phyloP scores from a whole-genome alignment of 345 rosid genomes.

The Syzygium jambos region DNA sequence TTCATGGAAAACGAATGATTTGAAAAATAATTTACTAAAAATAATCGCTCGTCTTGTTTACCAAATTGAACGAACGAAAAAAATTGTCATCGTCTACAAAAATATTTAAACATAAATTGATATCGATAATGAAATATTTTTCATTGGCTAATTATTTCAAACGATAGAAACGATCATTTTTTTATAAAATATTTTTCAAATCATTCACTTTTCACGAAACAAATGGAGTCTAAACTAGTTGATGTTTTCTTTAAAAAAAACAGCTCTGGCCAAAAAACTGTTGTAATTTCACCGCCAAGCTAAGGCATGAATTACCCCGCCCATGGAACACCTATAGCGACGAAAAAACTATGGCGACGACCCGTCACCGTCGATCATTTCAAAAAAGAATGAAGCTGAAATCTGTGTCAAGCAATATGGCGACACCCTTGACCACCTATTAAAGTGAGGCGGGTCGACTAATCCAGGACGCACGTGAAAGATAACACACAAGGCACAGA shows the following conservation, averaged over 20 bases:
- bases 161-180: not conserved
- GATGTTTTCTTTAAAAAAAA: not conserved
- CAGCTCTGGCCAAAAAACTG: fast-evolving
- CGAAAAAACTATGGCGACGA: not conserved
- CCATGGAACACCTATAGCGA: not conserved
- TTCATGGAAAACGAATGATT: fast-evolving
- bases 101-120: not conserved
- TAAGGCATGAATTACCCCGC: not conserved
- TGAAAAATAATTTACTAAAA: not conserved
- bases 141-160: not conserved
- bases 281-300: not conserved
- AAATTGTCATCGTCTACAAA: not conserved
- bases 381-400: not conserved
- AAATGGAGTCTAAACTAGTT: not conserved
- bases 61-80: not conserved
- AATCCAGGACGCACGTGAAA: not conserved
- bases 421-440: no score
- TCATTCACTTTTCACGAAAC: fast-evolving
- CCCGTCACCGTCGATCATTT: not conserved
- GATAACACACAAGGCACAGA: not conserved
- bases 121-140: not conserved
- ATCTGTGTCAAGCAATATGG: not conserved
- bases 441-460: not conserved
- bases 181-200: not conserved
- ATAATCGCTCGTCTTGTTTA: not conserved